Conservation (phyloP, 768 basidiomycete genomes). For the Trametes meyenii region DNA sequence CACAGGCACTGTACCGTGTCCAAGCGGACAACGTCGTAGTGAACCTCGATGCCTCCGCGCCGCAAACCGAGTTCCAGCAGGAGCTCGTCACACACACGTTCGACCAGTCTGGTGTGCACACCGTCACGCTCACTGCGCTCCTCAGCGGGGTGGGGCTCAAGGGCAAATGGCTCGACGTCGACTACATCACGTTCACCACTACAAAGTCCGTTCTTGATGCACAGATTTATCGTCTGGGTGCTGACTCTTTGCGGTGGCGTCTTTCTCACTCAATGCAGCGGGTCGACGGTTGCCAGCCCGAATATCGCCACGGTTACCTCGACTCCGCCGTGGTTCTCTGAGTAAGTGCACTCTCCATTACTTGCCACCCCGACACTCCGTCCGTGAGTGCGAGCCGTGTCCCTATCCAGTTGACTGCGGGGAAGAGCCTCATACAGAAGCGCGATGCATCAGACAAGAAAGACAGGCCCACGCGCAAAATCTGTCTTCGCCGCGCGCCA, state of each 20-base stretch:
- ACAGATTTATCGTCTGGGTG: neutral
- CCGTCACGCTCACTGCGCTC: slow-evolving; percentile 27
- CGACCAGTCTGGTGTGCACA: slow-evolving; percentile 20
- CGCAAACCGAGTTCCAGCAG: slow-evolving; percentile 28
- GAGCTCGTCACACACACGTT: slow-evolving; percentile 29
- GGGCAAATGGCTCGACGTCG: slow-evolving; percentile 34
- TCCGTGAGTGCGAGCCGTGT: neutral
- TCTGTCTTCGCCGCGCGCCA: neutral
- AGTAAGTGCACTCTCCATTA: slow-evolving; percentile 3
- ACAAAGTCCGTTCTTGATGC: slow-evolving; percentile 4
- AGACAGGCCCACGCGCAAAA: too few relatives aligned
- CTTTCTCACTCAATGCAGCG: neutral
- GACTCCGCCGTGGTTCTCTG: slow-evolving; percentile 13
- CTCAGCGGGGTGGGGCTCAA: slow-evolving; percentile 10
- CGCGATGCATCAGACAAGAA: neutral
- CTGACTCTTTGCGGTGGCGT: neutral
- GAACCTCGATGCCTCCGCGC: slow-evolving; percentile 25
- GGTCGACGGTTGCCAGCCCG: neutral
- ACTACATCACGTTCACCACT: slow-evolving; percentile 31
- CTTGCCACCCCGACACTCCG: neutral
- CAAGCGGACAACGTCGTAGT: slow-evolving; percentile 30
- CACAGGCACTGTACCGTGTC: slow-evolving; percentile 29
- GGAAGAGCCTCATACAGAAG: neutral
- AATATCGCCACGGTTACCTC: slow-evolving; percentile 14
- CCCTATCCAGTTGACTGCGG: neutral